These are phyloP conservation scores for Schizophyllum commune DNA, from an alignment of 1,284 basidiomycete genomes.

Conservation along the genomic window DNA sequence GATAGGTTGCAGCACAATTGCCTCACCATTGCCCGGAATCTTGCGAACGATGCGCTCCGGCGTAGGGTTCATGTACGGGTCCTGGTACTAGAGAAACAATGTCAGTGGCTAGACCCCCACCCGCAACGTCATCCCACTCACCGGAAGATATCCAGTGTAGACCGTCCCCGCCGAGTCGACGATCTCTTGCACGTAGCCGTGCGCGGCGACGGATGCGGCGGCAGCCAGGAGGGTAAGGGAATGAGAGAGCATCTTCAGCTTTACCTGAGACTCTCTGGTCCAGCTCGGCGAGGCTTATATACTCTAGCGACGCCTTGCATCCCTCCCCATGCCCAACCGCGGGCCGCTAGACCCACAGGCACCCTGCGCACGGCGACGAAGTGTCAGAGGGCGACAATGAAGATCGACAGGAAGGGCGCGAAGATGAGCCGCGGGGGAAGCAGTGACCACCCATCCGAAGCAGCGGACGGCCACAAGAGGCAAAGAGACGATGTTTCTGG, in stretches of 20 bases:
- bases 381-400: not conserved
- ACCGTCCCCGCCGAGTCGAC: conserved; percentile 16
- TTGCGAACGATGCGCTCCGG: conserved; percentile 39
- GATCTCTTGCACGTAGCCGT: conserved; percentile 30
- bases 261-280: not conserved
- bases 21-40: conserved; percentile 37
- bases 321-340: no score
- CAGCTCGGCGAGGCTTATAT: not conserved
- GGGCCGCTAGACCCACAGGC: not conserved
- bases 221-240: conserved; percentile 6
- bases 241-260: not conserved
- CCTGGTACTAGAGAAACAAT: conserved; percentile 15
- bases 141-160: conserved; percentile 28
- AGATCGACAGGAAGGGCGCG: not conserved
- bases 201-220: conserved; percentile 13
- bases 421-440: not conserved
- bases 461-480: no score
- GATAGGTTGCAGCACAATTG: not conserved
- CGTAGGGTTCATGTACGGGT: conserved; percentile 20
- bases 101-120: no score
- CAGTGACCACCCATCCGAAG: no score
- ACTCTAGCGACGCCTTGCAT: not conserved
- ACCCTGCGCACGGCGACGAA: not conserved
- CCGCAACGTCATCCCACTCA: not conserved
- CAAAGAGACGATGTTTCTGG: no score